Base-by-base conservation (phyloP, 2,329 filamentous ascomycete species). In the Phoma sp. region DNA sequence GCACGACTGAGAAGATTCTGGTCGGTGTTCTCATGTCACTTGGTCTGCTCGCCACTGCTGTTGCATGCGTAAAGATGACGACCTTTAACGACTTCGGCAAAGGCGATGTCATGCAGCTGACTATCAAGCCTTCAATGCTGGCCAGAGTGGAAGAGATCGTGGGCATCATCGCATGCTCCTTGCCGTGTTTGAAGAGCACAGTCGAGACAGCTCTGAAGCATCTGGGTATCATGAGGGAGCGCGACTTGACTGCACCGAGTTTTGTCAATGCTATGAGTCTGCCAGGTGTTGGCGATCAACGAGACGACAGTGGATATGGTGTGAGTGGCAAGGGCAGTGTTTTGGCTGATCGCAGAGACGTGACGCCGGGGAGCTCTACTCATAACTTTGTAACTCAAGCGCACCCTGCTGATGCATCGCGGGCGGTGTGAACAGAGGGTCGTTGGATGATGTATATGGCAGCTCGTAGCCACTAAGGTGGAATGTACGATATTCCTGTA, bases 111-210 rank as follows among this genome's bases (percentile, higher is more conserved):
- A 61, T 69, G 52, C 67, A 70, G 52, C 62, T 48, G 1, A 67
- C 67, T 17, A 62, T 70, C 21, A 38, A 57, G 37, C 63, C 67
- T 13, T 69, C 66, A 8, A 50, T 65, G 32, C 64, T 57, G 51
- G 61, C 67, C 19, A 71, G 68, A 40, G 35, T 70, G 1, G 69
- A 71, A 55, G 66, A 71, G 32, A 39, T 63, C 3, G 60, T 67
- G 12, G 66, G 67, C 15, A 70, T 70, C n/a, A 69, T 71, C 40
- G 69, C 65, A 21, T 55, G 59, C 10, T 69, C 63, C 25, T 39
- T 69, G 17, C 63, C 69, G 5, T 63, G 61, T 38, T 43, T 71
- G 19, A 71, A 70, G 51, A 49, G 55, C 7, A 61, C 67, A 0
- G 55, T 43, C 1, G 61, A 71, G 51, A 57, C 48, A 2, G n/a